These are phyloP conservation scores for Trypanosoma caninum DNA, from an alignment of 208 protist species.

Conservation along the genomic window DNA sequence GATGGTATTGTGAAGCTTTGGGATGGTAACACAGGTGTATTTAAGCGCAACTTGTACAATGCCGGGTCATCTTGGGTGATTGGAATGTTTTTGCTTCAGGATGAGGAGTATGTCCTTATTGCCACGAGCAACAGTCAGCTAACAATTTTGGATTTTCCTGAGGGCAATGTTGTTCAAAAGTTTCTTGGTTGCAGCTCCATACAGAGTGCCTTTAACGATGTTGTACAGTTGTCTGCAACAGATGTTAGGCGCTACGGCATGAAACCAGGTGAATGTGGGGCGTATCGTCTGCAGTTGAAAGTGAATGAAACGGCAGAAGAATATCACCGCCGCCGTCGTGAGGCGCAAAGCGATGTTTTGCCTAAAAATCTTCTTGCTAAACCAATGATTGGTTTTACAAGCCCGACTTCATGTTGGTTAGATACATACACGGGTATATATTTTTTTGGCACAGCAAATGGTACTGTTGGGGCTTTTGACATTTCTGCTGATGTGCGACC, in stretches of 20 bases:
- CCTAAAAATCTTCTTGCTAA: slow-evolving; percentile 39
- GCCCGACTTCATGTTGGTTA: slow-evolving; percentile 61
- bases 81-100: slow-evolving; percentile 59
- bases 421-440: slow-evolving; percentile 36
- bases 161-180: slow-evolving; percentile 64
- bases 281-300: slow-evolving; percentile 39
- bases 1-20: slow-evolving; percentile 82
- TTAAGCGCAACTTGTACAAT: slow-evolving; percentile 65
- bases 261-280: slow-evolving; percentile 67
- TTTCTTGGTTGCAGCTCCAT: slow-evolving; percentile 67
- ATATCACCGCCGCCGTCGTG: slow-evolving; percentile 38
- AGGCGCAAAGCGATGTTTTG: slow-evolving; percentile 38
- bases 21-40: slow-evolving; percentile 50
- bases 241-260: slow-evolving; percentile 69
- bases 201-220: slow-evolving; percentile 40
- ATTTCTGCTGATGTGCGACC: slow-evolving; percentile 48
- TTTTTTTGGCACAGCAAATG: slow-evolving; percentile 74
- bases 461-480: slow-evolving; percentile 67
- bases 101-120: slow-evolving; percentile 73
- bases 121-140: slow-evolving; percentile 77
- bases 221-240: slow-evolving; percentile 50
- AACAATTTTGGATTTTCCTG: slow-evolving; percentile 73
- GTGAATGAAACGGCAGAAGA: slow-evolving; percentile 34
- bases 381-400: slow-evolving; percentile 67
- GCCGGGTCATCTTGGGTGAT: slow-evolving; percentile 71